These are phyloP conservation scores for Neurospora sp. DNA, from an alignment of 495 filamentous ascomycete genomes.

Conservation along the genomic window DNA sequence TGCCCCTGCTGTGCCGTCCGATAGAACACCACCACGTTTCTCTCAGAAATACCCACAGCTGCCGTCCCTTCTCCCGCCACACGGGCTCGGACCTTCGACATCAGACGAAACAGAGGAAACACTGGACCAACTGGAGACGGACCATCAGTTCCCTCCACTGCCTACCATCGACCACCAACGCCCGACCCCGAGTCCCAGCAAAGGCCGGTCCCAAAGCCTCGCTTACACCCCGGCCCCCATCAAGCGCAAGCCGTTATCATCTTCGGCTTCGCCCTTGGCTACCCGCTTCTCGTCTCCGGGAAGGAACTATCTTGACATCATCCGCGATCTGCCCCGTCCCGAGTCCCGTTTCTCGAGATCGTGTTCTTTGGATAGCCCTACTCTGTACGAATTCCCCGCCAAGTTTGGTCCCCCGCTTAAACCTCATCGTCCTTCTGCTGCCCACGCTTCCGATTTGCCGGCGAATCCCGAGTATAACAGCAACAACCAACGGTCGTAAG, in stretches of 20 bases:
- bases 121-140: not conserved
- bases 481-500: slow-evolving; percentile 18
- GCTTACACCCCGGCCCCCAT: slow-evolving; percentile 26
- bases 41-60: not conserved
- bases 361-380: slow-evolving; percentile 45
- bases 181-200: slow-evolving; percentile 20
- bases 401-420: slow-evolving; percentile 3
- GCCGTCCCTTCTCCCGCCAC: not conserved
- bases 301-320: slow-evolving; percentile 27
- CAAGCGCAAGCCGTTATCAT: slow-evolving; percentile 45
- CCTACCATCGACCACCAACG: slow-evolving; percentile 6
- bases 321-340: slow-evolving; percentile 28
- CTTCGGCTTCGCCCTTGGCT: slow-evolving; percentile 40
- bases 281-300: slow-evolving; percentile 39
- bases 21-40: not conserved
- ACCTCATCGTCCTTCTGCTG: slow-evolving; percentile 8
- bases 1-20: not conserved
- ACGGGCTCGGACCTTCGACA: not conserved
- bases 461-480: slow-evolving; percentile 1
- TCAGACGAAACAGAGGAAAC: not conserved
- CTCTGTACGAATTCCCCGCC: slow-evolving; percentile 44
- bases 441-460: slow-evolving; percentile 7
- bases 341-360: slow-evolving; percentile 40
- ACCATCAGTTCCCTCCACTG: slow-evolving; percentile 13
- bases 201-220: slow-evolving; percentile 20